phyloP scores from a whole-genome alignment of 1,139 yeast genomes.

The Meyerozyma carpophila region DNA sequence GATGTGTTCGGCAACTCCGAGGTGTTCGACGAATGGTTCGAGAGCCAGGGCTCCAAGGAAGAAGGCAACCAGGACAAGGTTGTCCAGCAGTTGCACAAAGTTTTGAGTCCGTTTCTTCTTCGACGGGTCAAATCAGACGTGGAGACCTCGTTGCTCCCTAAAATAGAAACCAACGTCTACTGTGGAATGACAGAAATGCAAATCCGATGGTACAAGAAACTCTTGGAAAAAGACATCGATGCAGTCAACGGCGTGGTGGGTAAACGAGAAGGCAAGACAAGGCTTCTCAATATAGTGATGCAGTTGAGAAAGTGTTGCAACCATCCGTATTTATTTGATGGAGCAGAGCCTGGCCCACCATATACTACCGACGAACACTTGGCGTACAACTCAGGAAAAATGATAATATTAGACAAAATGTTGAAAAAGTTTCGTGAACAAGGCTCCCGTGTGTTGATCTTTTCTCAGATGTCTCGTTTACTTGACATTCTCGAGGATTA shows the following conservation, averaged over 20 bases:
- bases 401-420: slow-evolving; percentile 82
- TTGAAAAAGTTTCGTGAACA: slow-evolving; percentile 64
- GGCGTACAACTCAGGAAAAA: slow-evolving; percentile 81
- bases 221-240: slow-evolving; percentile 88
- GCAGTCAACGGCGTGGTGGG: slow-evolving; percentile 94
- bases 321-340: slow-evolving; percentile 94
- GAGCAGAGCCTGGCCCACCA: slow-evolving; percentile 99
- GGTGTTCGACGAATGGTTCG: slow-evolving; percentile 88
- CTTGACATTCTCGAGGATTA: slow-evolving; percentile 91
- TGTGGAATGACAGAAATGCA: slow-evolving; percentile 97
- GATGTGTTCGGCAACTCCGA: slow-evolving; percentile 92
- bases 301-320: slow-evolving; percentile 94
- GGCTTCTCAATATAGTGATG: slow-evolving; percentile 91
- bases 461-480: slow-evolving; percentile 92
- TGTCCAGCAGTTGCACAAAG: slow-evolving; percentile 80
- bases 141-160: slow-evolving; percentile 84
- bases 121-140: slow-evolving; percentile 92
- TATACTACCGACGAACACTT: slow-evolving; percentile 94
- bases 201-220: slow-evolving; percentile 79
- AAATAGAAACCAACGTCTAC: slow-evolving; percentile 82
- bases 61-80: slow-evolving; percentile 63
- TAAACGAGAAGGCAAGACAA: slow-evolving; percentile 83
- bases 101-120: slow-evolving; percentile 78
- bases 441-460: slow-evolving; percentile 87
- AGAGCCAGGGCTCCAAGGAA: slow-evolving; percentile 27